Evolutionary conservation across 768 basidiomycete species (phyloP).

Genomic region (Suillus hirtellus): DNA sequence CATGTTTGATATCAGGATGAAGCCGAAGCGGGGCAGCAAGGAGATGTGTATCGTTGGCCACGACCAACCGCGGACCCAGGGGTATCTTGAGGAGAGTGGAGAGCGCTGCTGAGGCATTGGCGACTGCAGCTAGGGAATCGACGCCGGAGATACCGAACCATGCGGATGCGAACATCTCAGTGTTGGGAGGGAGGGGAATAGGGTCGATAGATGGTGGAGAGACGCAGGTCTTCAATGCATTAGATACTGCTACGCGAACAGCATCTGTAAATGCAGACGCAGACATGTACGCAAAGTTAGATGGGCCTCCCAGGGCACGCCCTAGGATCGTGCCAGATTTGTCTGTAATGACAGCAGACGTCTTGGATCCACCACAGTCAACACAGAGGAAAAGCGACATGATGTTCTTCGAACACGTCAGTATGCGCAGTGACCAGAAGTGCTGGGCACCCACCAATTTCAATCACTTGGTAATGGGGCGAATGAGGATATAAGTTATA

Average conservation of each 20-base stretch:
- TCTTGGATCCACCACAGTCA: slow-evolving; percentile 91
- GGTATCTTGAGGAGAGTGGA: slow-evolving; percentile 61
- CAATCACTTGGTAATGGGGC: background rate
- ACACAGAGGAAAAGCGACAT: slow-evolving; percentile 77
- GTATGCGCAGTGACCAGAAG: background rate
- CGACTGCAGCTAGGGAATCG: slow-evolving; percentile 67
- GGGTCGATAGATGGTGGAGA: slow-evolving; percentile 38
- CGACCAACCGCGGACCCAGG: slow-evolving; percentile 49
- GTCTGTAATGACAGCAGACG: slow-evolving; percentile 70
- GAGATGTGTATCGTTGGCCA: slow-evolving; percentile 84
- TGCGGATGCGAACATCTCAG: slow-evolving; percentile 56
- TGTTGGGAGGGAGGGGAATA: slow-evolving; percentile 39
- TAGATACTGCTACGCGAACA: slow-evolving; percentile 50
- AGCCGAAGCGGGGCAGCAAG: slow-evolving; percentile 76
- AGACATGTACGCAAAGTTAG: slow-evolving; percentile 83
- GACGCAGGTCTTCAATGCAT: slow-evolving; percentile 52
- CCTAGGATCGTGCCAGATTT: slow-evolving; percentile 59
- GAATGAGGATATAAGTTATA: too few relatives aligned
- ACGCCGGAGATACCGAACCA: slow-evolving; percentile 87
- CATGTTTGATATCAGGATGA: slow-evolving; percentile 57
- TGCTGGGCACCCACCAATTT: background rate
- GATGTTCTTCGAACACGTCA: background rate
- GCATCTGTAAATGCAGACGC: slow-evolving; percentile 57
- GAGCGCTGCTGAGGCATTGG: slow-evolving; percentile 52
- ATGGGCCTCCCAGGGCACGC: slow-evolving; percentile 72